A percentile compares a stretch with the other conserved stretches of the same genome.
phyloP scores from a whole-genome alignment of 768 basidiomycete species.

The Mycena albidolilacea region DNA sequence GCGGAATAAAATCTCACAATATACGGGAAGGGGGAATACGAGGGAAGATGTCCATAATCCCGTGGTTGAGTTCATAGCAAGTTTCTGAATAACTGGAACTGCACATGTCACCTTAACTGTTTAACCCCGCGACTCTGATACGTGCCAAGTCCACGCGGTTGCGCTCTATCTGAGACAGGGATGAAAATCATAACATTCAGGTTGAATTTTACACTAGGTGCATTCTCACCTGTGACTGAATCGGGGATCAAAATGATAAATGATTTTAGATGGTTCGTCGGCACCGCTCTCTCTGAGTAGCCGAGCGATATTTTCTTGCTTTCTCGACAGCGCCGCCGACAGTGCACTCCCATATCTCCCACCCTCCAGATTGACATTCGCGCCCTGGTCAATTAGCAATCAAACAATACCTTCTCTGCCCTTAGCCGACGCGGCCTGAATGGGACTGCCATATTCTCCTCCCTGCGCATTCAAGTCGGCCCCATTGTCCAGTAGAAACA shows the following conservation, averaged over 20 bases:
- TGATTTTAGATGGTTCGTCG: background rate
- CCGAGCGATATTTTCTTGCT: background rate
- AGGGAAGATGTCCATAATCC: background rate
- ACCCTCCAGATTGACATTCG: background rate
- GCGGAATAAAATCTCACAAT: background rate
- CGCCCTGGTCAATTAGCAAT: background rate
- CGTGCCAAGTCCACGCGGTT: background rate
- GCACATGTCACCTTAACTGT: background rate
- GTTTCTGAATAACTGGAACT: background rate
- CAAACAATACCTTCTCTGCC: background rate
- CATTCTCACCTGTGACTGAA: background rate
- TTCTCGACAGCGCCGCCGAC: background rate
- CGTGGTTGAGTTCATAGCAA: background rate
- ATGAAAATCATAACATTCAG: background rate
- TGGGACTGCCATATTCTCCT: slow-evolving; percentile 1
- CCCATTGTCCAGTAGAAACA: background rate
- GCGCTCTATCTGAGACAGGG: background rate
- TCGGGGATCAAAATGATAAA: background rate
- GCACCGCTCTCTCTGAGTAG: background rate
- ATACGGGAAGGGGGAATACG: background rate
- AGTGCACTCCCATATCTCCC: background rate
- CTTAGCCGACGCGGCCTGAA: background rate
- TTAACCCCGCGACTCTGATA: slow-evolving; percentile 1
- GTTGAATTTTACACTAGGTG: background rate
- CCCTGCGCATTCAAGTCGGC: background rate